Base-by-base conservation (phyloP, 441 rosid genomes). In the Gossypium davidsonii region DNA sequence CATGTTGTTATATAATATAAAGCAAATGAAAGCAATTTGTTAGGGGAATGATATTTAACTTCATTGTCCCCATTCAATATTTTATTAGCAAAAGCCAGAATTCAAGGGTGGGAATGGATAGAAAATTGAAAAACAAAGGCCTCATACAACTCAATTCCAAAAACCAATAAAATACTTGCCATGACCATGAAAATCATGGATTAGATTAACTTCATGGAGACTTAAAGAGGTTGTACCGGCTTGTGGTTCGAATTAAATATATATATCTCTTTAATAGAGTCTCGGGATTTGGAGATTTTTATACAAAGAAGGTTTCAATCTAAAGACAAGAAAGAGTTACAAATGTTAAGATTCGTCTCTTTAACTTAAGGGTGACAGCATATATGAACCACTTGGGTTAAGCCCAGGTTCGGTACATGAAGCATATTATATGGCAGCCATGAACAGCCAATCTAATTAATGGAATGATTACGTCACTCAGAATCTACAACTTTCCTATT, bases 71-170 rank as follows among this genome's bases (percentile, higher is more conserved):
- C 44, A 7, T 72, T 73, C 61, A 60, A 26, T 51, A 60, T 71
- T 80, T 56, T 57, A 70, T 37, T 74, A 66, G 4, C 66, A 82
- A 73, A 83, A 84, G 88, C 90, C 88, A 79, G 77, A 72, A 75
- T 73, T 83, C 73, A 31, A 73, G 88, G 82, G 37, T 72, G 65
- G 78, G 70, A 74, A 60, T 46, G 52, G 67, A 39, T 42, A 10
- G 55, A 60, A 77, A 72, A 73, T 28, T 61, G 52, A 71, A 74
- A 64, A 73, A 49, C 28, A 49, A 67, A 44, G 72, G 60, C 77
- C 71, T 65, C 69, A 25, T 4, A n/a, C n/a, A 25, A 62, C 46
- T 46, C 6, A 62, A 34, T 34, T 62, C 67, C 18, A 69, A 20
- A 69, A 69, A 3, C 62, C 37, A 44, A 65, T 69, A 53, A 52